A percentile compares a stretch with the other conserved stretches of the same genome.
phyloP scores from a whole-genome alignment of 345 rosid genomes.

The Angophora floribunda region DNA sequence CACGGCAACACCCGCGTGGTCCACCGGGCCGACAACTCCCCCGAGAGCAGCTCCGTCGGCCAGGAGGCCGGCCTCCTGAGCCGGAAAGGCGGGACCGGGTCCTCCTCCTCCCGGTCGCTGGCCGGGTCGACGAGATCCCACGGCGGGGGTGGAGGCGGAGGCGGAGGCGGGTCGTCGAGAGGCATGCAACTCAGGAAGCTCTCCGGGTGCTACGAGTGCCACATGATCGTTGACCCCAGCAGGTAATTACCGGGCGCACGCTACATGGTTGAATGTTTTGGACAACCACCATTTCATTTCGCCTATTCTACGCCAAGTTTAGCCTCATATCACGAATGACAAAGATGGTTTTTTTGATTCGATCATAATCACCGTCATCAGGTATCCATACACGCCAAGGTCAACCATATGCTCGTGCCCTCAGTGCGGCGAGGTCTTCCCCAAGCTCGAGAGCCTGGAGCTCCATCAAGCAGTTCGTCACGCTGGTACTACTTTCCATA shows the following conservation, averaged over 20 bases:
- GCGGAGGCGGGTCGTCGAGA: conserved; percentile 32
- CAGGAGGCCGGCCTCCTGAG: conserved; percentile 54
- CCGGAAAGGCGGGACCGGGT: conserved; percentile 29
- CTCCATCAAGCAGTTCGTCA: conserved; percentile 97
- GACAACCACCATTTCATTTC: not conserved
- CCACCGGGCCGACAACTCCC: conserved; percentile 89
- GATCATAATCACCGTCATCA: conserved; percentile 1
- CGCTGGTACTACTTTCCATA: conserved; percentile 43
- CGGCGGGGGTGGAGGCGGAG: conserved; percentile 1
- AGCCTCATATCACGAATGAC: no score
- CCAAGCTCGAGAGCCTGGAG: conserved; percentile 87
- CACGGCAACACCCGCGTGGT: conserved; percentile 92
- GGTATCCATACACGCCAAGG: conserved; percentile 64
- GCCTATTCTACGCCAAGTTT: not conserved
- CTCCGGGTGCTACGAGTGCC: conserved; percentile 97
- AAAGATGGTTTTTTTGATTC: not conserved
- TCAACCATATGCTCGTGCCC: conserved; percentile 62
- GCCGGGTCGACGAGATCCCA: conserved; percentile 18
- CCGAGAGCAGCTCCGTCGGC: conserved; percentile 60
- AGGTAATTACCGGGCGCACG: conserved; percentile 25
- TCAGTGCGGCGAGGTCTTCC: conserved; percentile 93
- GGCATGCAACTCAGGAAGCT: conserved; percentile 95
- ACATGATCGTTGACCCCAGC: conserved; percentile 88
- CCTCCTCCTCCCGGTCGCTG: conserved; percentile 39
- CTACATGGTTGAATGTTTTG: not conserved